These are phyloP conservation scores for Trichoderma simmonsii DNA, from an alignment of 2,329 filamentous ascomycete genomes.

Conservation along the genomic window DNA sequence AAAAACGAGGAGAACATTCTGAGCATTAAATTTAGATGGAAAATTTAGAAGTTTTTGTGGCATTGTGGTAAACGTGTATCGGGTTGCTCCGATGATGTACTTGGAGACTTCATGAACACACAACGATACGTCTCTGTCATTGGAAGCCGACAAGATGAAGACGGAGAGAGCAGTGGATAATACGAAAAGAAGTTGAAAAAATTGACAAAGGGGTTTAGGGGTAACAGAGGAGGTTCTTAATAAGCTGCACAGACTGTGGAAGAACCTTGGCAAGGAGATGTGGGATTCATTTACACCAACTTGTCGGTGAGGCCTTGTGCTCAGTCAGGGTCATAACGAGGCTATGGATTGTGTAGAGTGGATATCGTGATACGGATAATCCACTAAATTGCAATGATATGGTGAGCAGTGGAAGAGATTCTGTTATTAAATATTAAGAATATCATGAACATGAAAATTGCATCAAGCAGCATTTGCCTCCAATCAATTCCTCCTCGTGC, in stretches of 20 bases:
- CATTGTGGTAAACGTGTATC: background rate
- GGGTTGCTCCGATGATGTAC: background rate
- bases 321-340: background rate
- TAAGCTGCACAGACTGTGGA: background rate
- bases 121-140: background rate
- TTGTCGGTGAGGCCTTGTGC: background rate
- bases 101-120: background rate
- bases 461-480: background rate
- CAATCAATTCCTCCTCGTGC: background rate
- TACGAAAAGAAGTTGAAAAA: background rate
- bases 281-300: background rate
- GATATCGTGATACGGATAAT: background rate
- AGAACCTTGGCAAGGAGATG: background rate
- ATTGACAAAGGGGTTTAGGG: background rate
- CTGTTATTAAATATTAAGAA: background rate
- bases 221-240: background rate
- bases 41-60: background rate
- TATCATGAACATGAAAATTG: background rate
- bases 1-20: background rate
- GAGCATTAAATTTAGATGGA: background rate
- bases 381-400: background rate
- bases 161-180: background rate
- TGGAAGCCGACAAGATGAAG: background rate
- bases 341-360: background rate
- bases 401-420: background rate